phyloP scores from a whole-genome alignment of 352 stramenopile genomes.

The Pythium apleroticum region DNA sequence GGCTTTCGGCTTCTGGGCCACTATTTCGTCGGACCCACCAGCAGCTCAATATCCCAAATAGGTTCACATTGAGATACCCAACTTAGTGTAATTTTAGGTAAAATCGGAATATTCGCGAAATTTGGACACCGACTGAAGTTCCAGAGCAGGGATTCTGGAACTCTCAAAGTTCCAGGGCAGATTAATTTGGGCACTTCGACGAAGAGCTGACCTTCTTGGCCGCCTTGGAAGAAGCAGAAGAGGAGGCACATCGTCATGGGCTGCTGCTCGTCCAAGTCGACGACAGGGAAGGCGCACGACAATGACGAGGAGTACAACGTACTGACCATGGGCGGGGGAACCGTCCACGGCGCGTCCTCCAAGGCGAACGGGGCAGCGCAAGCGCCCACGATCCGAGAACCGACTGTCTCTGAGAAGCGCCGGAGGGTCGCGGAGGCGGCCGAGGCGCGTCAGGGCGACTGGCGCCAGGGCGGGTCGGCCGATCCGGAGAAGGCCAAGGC shows the following conservation, averaged over 20 bases:
- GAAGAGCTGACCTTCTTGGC: neutral
- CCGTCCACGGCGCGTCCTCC: slow-evolving; percentile 7
- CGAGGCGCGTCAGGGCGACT: slow-evolving; percentile 64
- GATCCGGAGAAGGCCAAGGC: slow-evolving; percentile 68
- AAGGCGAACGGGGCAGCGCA: neutral
- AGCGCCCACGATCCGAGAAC: slow-evolving; percentile 28
- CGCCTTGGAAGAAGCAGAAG: neutral
- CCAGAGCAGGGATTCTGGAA: neutral
- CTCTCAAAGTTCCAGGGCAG: neutral
- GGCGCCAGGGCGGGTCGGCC: slow-evolving; percentile 65
- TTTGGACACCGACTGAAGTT: too few species aligned
- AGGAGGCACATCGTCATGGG: slow-evolving; percentile 39
- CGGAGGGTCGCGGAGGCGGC: slow-evolving; percentile 59
- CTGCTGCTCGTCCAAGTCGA: slow-evolving; percentile 68
- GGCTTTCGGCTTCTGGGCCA: slow-evolving; percentile 15
- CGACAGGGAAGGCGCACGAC: slow-evolving; percentile 32
- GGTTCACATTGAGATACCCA: too few species aligned
- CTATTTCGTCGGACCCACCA: slow-evolving; percentile 18
- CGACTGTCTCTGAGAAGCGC: slow-evolving; percentile 68
- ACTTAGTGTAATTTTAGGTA: too few species aligned
- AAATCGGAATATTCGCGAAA: neutral
- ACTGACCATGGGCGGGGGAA: slow-evolving; percentile 12
- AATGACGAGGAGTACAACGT: slow-evolving; percentile 17
- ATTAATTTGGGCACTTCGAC: neutral
- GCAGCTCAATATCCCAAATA: slow-evolving; percentile 14